Conservation (phyloP, 2,329 filamentous ascomycete species). For the Colletotrichum simmondsii region DNA sequence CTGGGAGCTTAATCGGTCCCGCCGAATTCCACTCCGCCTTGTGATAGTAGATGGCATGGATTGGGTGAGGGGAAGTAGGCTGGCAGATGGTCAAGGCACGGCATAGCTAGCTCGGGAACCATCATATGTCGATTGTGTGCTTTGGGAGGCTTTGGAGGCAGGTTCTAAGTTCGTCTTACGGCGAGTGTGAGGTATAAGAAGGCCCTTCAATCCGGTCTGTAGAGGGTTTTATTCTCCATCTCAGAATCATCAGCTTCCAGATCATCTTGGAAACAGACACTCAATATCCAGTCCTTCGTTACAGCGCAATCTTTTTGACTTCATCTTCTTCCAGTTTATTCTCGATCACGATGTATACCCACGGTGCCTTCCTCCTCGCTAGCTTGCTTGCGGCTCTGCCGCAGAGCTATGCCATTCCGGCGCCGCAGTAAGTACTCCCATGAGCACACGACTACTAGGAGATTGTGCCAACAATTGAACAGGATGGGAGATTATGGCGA, state of each 20-base stretch:
- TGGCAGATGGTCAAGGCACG: neutral
- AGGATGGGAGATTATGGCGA: conserved; percentile 53
- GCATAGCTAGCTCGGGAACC: neutral
- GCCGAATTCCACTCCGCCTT: neutral
- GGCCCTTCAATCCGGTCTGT: neutral
- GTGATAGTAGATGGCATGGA: neutral
- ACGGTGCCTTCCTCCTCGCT: conserved; percentile 10
- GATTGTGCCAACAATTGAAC: neutral
- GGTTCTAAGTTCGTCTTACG: neutral
- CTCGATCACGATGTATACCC: neutral
- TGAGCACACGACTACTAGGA: too few relatives aligned
- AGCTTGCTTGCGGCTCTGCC: conserved; percentile 20
- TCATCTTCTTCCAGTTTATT: neutral
- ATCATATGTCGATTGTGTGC: neutral
- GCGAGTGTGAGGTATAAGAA: conserved; percentile 8
- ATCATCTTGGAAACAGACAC: neutral
- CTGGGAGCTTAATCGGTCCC: neutral
- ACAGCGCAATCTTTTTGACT: neutral
- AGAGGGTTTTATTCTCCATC: neutral
- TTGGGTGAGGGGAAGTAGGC: neutral
- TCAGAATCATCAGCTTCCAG: neutral
- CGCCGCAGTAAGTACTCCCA: conserved; percentile 8
- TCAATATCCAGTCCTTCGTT: neutral
- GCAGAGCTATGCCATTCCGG: conserved; percentile 2
- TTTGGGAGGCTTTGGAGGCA: neutral